Conservation (phyloP, 2,329 filamentous ascomycete species). For the Herpotrichia juniperi region DNA sequence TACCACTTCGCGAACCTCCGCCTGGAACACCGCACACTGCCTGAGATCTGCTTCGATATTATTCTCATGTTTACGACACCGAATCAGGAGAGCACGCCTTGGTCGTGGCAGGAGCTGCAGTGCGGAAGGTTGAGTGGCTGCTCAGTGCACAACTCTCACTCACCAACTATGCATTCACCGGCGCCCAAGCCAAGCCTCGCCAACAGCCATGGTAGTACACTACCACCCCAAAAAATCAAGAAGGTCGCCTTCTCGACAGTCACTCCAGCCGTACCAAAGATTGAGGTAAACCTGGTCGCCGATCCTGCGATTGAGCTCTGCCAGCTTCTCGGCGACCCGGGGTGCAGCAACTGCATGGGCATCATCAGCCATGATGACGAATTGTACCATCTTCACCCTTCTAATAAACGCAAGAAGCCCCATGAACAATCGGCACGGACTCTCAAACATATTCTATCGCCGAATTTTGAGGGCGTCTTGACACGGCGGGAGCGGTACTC, state of each 20-base stretch:
- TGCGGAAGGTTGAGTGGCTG: constrained; percentile 16
- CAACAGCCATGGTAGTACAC: neutral
- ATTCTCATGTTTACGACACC: constrained; percentile 19
- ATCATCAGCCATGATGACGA: constrained; percentile 18
- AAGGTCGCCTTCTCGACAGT: constrained; percentile 9
- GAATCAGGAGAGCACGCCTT: constrained; percentile 8
- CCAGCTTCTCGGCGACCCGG: constrained; percentile 7
- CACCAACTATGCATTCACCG: neutral
- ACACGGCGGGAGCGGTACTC: constrained; percentile 20
- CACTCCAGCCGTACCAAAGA: constrained; percentile 4
- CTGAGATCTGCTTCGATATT: constrained; percentile 24
- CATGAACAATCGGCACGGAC: constrained; percentile 2
- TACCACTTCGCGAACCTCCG: constrained; percentile 27
- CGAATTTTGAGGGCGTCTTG: constrained; percentile 5
- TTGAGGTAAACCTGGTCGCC: neutral
- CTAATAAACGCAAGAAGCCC: constrained; percentile 3
- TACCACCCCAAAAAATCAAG: neutral
- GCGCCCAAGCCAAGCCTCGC: neutral
- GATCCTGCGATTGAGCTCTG: constrained; percentile 14
- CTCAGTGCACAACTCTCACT: neutral
- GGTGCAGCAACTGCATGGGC: constrained; percentile 16
- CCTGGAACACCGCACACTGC: constrained; percentile 25
- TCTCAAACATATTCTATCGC: constrained; percentile 17
- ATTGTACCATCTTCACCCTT: constrained; percentile 18
- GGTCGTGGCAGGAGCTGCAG: constrained; percentile 20